Percentiles rank a stretch among this genome's conserved stretches.
These are phyloP conservation scores for Elongisporangium undulatum DNA, from an alignment of 352 stramenopile species.

Conservation along the genomic window DNA sequence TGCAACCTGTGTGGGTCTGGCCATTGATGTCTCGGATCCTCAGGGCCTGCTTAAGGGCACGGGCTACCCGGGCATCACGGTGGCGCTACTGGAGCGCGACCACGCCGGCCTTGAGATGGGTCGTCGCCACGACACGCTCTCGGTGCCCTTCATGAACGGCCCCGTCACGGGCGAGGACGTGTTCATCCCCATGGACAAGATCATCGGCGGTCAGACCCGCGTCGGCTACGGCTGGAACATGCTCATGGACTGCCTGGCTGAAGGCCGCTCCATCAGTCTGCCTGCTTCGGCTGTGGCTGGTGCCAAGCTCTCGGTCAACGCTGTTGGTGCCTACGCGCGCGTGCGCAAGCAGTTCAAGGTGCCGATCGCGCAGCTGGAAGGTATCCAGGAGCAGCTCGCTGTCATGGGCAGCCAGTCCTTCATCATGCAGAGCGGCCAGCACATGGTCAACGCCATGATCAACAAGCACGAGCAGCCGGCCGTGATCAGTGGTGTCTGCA, in stretches of 20 bases:
- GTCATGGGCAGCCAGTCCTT: slow-evolving; percentile 92
- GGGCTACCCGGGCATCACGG: slow-evolving; percentile 94
- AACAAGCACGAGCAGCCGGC: slow-evolving; percentile 98
- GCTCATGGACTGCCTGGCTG: slow-evolving; percentile 98
- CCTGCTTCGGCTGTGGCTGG: slow-evolving; percentile 92
- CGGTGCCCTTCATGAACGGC: slow-evolving; percentile 98
- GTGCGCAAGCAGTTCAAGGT: slow-evolving; percentile 99
- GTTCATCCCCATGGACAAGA: slow-evolving; percentile 97
- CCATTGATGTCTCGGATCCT: slow-evolving; percentile 96
- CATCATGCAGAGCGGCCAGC: slow-evolving; percentile 93
- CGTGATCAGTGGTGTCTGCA: slow-evolving; percentile 98
- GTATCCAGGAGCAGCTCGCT: slow-evolving; percentile 96
- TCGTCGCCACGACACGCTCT: slow-evolving; percentile 93
- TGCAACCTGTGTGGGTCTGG: slow-evolving; percentile 95
- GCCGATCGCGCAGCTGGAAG: slow-evolving; percentile 96
- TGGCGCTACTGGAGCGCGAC: slow-evolving; percentile 94
- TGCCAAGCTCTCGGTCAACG: slow-evolving; percentile 89
- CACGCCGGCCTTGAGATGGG: slow-evolving; percentile 95
- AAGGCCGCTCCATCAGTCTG: slow-evolving; percentile 96
- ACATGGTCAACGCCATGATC: slow-evolving; percentile 98
- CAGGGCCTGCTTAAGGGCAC: slow-evolving; percentile 92
- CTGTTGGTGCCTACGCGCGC: slow-evolving; percentile 93
- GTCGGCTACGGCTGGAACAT: slow-evolving; percentile 99
- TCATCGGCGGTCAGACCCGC: slow-evolving; percentile 95
- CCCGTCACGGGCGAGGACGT: slow-evolving; percentile 95